These are phyloP conservation scores for Oryza brachyantha DNA, from an alignment of 176 grass and related monocot species.

Conservation along the genomic window DNA sequence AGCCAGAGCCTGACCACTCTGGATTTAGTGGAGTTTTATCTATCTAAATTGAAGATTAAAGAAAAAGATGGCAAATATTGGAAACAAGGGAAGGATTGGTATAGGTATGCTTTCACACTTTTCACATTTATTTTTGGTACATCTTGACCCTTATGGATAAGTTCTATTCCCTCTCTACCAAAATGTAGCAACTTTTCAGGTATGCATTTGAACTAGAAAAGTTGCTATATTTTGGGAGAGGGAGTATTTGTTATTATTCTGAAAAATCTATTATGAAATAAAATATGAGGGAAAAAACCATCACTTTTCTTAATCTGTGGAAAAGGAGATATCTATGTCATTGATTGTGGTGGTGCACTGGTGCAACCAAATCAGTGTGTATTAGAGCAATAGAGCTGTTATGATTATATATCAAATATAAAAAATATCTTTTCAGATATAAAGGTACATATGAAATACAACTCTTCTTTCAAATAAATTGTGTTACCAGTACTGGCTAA, in stretches of 20 bases:
- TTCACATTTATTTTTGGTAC: constrained; percentile 16
- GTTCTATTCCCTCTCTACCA: too few species aligned
- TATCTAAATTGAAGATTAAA: constrained; percentile 75
- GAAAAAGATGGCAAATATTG: constrained; percentile 74
- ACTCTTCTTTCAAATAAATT: background rate
- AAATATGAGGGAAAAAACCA: background rate
- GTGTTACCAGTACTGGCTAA: background rate
- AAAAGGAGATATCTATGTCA: background rate
- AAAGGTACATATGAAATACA: background rate
- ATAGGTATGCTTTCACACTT: constrained; percentile 64
- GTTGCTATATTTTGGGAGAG: too few species aligned
- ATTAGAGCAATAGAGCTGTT: too few species aligned
- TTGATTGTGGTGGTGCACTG: background rate
- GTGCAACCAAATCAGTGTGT: background rate
- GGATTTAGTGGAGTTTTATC: constrained; percentile 85
- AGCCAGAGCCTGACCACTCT: constrained; percentile 93
- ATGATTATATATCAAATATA: background rate
- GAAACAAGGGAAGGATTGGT: constrained; percentile 99
- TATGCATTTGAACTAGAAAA: too few species aligned
- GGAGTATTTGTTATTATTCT: background rate
- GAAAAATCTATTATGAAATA: background rate
- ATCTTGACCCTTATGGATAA: background rate
- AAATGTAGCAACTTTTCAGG: too few species aligned
- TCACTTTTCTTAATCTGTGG: background rate
- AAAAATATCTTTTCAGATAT: background rate